Base-by-base conservation (phyloP, 106 monocot species). In the Allium sativum region DNA sequence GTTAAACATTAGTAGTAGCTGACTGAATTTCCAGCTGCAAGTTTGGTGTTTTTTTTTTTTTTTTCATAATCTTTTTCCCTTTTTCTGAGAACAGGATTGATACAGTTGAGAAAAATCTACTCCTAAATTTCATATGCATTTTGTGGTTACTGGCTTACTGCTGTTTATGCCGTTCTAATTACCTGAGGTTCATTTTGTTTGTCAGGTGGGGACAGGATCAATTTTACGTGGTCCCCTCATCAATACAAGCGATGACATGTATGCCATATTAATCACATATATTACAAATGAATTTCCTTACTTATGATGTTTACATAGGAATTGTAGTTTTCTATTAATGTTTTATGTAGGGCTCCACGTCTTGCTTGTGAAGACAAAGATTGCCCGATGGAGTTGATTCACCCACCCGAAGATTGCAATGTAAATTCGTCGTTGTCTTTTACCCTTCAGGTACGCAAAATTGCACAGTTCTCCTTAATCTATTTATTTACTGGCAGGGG, bases 331-430 rank as follows among this genome's bases (percentile, higher is more conserved):
- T 63, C 62, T 14, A 42, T 62, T 47, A 12, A 54, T 20, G 12
- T 18, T 44, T 18, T 21, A 42, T 70, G 40, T 48, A 93, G 93
- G 93, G 84, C 84, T 14, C 93, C 93, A 44, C 79, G 65, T 66
- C 70, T 93, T 7, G 75, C 82, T 59, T 93, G 93, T 70, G 79
- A 84, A 48, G 57, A 48, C 6, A 54, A 75, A 69, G 77, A 70
- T 53, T 93, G 93, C 48, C 93, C 93, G 8, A 56, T 73, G 65
- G 93, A 93, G 73, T 68, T 93, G 61, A 75, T 93, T 52, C 76
- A 84, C 72, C 93, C 93, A 21, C 93, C 93, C 44, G 93, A 93
- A 65, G 93, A 93, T 66, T 93, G 93, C 74, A 93, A 88, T 75
- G 74, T 93, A 66, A 93, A 93, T 67, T 67, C 93, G 58, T 93